Conservation (phyloP, 2,329 filamentous ascomycete genomes). For the Akanthomyces uredinophilus region DNA sequence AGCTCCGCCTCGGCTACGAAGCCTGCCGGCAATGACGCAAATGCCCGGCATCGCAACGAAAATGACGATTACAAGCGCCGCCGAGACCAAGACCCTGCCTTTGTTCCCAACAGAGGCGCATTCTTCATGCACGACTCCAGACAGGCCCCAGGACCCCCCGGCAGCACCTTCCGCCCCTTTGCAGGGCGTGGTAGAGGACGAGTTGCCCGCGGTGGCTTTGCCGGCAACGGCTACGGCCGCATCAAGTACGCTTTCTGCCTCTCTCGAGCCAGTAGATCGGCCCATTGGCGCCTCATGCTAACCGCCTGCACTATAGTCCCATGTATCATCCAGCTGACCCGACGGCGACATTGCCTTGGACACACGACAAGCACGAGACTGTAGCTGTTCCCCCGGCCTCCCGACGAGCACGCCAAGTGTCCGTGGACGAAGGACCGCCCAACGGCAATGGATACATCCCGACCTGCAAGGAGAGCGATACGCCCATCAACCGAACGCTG, state of each 20-base stretch:
- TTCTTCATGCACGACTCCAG: slow-evolving; percentile 98
- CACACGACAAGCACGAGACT: slow-evolving; percentile 88
- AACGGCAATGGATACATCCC: slow-evolving; percentile 52
- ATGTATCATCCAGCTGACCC: slow-evolving; percentile 49
- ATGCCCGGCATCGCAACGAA: slow-evolving; percentile 70
- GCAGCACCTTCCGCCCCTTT: slow-evolving; percentile 72
- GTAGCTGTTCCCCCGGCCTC: slow-evolving; percentile 42
- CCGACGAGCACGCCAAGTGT: slow-evolving; percentile 38
- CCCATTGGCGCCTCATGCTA: slow-evolving; percentile 18
- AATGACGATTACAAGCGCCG: slow-evolving; percentile 88
- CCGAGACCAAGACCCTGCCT: slow-evolving; percentile 82
- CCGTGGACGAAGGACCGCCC: slow-evolving; percentile 44
- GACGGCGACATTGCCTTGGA: slow-evolving; percentile 72
- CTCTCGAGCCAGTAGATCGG: background rate
- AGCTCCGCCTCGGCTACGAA: slow-evolving; percentile 46
- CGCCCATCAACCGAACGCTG: slow-evolving; percentile 68
- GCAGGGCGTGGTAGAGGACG: slow-evolving; percentile 58
- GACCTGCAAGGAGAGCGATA: slow-evolving; percentile 53
- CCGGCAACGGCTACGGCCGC: slow-evolving; percentile 50
- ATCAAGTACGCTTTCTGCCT: slow-evolving; percentile 51
- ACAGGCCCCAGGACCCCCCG: slow-evolving; percentile 67
- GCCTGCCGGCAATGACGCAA: slow-evolving; percentile 49
- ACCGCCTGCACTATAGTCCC: slow-evolving; percentile 26
- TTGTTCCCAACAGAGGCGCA: slow-evolving; percentile 87
- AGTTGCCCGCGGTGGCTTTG: slow-evolving; percentile 54